Conservation (phyloP, 768 basidiomycete species). For the Auriscalpium microsporum region DNA sequence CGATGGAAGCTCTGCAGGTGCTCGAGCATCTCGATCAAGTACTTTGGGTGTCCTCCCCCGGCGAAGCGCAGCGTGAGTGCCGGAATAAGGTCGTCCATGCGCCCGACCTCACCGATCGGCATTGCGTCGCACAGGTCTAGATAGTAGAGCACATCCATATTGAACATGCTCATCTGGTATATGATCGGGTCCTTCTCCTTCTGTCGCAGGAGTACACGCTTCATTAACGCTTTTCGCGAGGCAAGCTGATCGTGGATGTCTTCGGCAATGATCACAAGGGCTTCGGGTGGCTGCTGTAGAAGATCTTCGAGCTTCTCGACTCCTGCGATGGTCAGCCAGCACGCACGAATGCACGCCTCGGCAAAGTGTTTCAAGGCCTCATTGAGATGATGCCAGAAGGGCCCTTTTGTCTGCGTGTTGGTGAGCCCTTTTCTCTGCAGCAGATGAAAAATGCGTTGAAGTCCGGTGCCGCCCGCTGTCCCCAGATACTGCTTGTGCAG, state of each 20-base stretch:
- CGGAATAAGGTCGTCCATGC: conserved; percentile 28
- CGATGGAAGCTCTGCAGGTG: conserved; percentile 23
- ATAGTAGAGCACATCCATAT: conserved; percentile 10
- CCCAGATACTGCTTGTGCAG: background rate
- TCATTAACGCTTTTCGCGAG: background rate
- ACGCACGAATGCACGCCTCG: conserved; percentile 5
- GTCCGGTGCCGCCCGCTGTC: background rate
- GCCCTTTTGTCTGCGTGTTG: conserved; percentile 3
- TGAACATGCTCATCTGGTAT: conserved; percentile 1
- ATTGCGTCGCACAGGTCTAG: conserved; percentile 7
- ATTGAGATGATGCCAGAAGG: conserved; percentile 3
- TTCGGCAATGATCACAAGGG: background rate
- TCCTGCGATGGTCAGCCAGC: background rate
- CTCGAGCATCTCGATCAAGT: conserved; percentile 27
- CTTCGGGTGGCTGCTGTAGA: background rate
- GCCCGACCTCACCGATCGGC: conserved; percentile 23
- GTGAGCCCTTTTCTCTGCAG: conserved; percentile 9
- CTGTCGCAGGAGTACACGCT: conserved; percentile 1
- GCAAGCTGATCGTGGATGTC: background rate
- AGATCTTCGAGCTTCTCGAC: conserved; percentile 3
- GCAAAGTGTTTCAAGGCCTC: conserved; percentile 4
- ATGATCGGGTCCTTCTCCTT: too few species aligned
- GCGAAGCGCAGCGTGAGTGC: conserved; percentile 24
- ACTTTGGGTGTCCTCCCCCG: conserved; percentile 28
- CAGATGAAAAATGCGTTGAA: conserved; percentile 1